Evolutionary conservation across 2,329 filamentous ascomycete species (phyloP).

Genomic region (Fusarium duplospermum): DNA sequence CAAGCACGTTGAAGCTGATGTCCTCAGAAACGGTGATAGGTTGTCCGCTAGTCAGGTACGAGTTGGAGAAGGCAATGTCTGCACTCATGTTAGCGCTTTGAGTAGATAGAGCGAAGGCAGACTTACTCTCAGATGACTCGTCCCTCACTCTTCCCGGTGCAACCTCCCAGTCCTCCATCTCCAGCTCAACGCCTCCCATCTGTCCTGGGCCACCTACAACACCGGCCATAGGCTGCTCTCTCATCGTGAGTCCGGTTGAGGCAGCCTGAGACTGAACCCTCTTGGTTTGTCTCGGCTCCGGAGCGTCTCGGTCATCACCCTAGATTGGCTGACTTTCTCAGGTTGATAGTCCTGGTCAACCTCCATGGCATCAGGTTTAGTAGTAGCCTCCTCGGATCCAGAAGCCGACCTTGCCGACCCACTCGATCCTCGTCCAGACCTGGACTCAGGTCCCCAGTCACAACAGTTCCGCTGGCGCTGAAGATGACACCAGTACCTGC

Average conservation of each 20-base stretch:
- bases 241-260: not conserved
- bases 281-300: not conserved
- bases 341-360: not conserved
- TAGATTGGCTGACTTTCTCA: not conserved
- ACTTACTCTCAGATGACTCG: conserved; percentile 51
- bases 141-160: conserved; percentile 56
- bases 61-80: conserved; percentile 59
- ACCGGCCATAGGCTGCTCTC: not conserved
- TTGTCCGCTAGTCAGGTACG: conserved; percentile 53
- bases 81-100: not conserved
- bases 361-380: conserved; percentile 12
- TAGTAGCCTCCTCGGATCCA: not conserved
- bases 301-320: not conserved
- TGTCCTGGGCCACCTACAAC: not conserved
- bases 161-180: conserved; percentile 60
- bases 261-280: not conserved
- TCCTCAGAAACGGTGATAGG: conserved; percentile 52
- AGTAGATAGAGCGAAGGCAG: not conserved
- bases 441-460: conserved; percentile 32
- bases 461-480: conserved; percentile 43
- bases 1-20: conserved; percentile 54
- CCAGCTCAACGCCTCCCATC: conserved; percentile 31
- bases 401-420: conserved; percentile 7
- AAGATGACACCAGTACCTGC: conserved; percentile 45
- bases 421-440: not conserved